Percentiles rank a stretch among this genome's conserved stretches.
Evolutionary conservation across 495 filamentous ascomycete genomes (phyloP).

Genomic region (Tirmania nivea): DNA sequence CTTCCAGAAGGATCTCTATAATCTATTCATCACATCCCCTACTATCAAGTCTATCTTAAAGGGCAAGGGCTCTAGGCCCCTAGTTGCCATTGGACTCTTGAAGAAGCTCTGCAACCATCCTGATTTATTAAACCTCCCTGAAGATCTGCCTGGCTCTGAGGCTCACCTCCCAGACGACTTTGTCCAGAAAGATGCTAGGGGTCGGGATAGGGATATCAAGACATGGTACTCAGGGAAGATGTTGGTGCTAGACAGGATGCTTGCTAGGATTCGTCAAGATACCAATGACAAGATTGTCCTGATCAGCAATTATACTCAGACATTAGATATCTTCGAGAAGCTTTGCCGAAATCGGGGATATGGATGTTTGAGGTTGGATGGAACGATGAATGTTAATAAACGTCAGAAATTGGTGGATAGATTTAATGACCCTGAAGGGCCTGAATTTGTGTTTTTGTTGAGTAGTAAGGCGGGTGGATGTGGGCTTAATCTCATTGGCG

Average conservation of each 20-base stretch:
- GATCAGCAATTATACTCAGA: conserved; percentile 95
- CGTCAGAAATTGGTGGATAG: conserved; percentile 92
- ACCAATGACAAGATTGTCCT: conserved; percentile 99
- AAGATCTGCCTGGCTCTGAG: conserved; percentile 76
- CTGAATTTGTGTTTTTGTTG: conserved; percentile 88
- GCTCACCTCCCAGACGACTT: conserved; percentile 69
- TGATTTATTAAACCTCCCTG: conserved; percentile 65
- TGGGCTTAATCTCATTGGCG: conserved; percentile 90
- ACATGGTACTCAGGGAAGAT: conserved; percentile 97
- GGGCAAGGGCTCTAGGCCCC: conserved; percentile 85
- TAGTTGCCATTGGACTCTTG: conserved; percentile 87
- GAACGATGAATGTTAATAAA: conserved; percentile 93
- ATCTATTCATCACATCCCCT: conserved; percentile 87
- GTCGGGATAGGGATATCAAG: conserved; percentile 78
- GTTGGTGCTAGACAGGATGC: conserved; percentile 94
- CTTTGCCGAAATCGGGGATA: conserved; percentile 73
- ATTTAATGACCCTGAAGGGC: conserved; percentile 86
- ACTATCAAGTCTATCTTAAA: conserved; percentile 81
- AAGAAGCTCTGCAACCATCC: conserved; percentile 99
- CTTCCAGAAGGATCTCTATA: conserved; percentile 85
- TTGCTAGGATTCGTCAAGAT: conserved; percentile 83
- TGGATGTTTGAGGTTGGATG: conserved; percentile 73
- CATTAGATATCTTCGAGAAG: conserved; percentile 80
- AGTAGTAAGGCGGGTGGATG: conserved; percentile 91
- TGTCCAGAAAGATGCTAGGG: conserved; percentile 63